These are phyloP conservation scores for Boletellus deceptivus DNA, from an alignment of 1,284 basidiomycete genomes.

Conservation along the genomic window DNA sequence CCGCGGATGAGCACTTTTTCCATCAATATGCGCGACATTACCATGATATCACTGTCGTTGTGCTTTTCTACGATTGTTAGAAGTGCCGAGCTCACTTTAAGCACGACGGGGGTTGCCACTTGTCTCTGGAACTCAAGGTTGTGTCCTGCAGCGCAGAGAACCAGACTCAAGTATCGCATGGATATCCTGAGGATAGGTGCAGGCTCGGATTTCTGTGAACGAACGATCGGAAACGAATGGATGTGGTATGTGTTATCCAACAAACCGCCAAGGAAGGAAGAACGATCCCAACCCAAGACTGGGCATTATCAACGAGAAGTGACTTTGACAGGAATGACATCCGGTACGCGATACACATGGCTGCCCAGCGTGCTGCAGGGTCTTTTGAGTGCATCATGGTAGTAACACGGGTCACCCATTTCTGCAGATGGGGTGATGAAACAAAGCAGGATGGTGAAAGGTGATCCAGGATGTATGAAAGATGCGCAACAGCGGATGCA, in stretches of 20 bases:
- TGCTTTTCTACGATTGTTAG: constrained; percentile 53
- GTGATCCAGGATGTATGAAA: constrained; percentile 55
- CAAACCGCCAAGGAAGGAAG: constrained; percentile 67
- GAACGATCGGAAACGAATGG: constrained; percentile 18
- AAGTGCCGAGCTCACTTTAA: constrained; percentile 63
- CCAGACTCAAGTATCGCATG: constrained; percentile 55
- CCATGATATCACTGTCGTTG: constrained; percentile 49
- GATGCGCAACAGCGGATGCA: constrained; percentile 50
- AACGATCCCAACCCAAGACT: constrained; percentile 63
- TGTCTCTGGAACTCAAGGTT: constrained; percentile 76
- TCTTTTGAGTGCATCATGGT: constrained; percentile 74
- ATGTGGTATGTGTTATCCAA: constrained; percentile 30
- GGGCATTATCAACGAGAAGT: constrained; percentile 66
- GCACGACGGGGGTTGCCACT: constrained; percentile 64
- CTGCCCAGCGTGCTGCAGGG: constrained; percentile 69
- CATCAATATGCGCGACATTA: constrained; percentile 1
- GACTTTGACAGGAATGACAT: constrained; percentile 55
- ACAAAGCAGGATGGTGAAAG: constrained; percentile 50
- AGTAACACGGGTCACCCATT: constrained; percentile 69
- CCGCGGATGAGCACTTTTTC: constrained; percentile 9
- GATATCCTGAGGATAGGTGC: constrained; percentile 54
- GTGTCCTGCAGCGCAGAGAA: constrained; percentile 57
- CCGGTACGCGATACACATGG: constrained; percentile 66
- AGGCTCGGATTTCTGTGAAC: constrained; percentile 63
- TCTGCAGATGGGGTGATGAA: constrained; percentile 62